phyloP scores from a whole-genome alignment of 192 early-diverging fungal species.

The Paraglomus occultum region DNA sequence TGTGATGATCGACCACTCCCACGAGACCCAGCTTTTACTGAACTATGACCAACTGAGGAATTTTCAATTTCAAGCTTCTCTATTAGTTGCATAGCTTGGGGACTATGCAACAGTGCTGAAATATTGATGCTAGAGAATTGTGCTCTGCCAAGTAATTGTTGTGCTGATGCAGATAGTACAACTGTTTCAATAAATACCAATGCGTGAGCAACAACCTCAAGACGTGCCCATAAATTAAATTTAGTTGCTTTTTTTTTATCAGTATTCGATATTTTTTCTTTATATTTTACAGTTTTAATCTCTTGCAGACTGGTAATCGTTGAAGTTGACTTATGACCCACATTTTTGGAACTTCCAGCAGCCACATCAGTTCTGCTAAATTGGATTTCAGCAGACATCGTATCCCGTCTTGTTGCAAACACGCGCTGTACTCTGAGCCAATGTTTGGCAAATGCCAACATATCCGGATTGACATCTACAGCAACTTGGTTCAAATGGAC shows the following conservation, averaged over 20 bases:
- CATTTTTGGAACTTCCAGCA: not conserved
- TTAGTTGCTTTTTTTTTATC: not conserved
- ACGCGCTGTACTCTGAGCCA: constrained; percentile 55
- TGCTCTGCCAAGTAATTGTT: constrained; percentile 41
- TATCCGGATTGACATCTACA: constrained; percentile 47
- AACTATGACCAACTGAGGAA: constrained; percentile 36
- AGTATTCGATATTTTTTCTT: constrained; percentile 20
- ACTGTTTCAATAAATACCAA: constrained; percentile 46
- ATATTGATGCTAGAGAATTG: constrained; percentile 43
- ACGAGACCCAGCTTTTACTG: constrained; percentile 35
- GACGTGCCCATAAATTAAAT: constrained; percentile 32
- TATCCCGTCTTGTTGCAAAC: constrained; percentile 41
- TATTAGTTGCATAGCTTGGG: constrained; percentile 30
- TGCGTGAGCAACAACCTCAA: constrained; percentile 49
- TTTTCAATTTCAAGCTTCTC: constrained; percentile 37
- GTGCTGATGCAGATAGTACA: constrained; percentile 42
- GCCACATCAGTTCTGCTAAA: constrained; percentile 33
- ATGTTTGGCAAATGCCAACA: constrained; percentile 56
- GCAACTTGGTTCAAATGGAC: constrained; percentile 41
- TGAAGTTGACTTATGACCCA: constrained; percentile 9
- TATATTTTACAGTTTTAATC: not conserved
- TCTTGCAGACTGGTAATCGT: constrained; percentile 30
- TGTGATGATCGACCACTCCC: constrained; percentile 30
- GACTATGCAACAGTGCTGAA: constrained; percentile 47
- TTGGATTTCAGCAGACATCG: constrained; percentile 29